Conservation (phyloP, 2,329 filamentous ascomycete species). For the Hypoxylon sp. region DNA sequence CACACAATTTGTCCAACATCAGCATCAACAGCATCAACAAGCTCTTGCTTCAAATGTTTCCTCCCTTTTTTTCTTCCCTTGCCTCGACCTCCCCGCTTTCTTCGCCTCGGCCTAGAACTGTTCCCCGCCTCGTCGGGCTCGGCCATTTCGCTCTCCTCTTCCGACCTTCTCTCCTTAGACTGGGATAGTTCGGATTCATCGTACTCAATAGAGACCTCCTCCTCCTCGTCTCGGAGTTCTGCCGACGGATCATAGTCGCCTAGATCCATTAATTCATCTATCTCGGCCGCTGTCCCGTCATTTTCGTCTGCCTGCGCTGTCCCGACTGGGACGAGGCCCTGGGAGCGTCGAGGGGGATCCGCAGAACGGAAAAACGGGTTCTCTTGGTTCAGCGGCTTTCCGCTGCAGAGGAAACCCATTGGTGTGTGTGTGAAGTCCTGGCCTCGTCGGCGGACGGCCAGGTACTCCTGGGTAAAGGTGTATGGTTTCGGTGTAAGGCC, state of each 20-base stretch:
- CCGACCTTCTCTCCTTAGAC: slow-evolving; percentile 7
- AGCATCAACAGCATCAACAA: background rate
- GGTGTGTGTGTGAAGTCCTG: slow-evolving; percentile 67
- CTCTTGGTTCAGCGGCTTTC: slow-evolving; percentile 54
- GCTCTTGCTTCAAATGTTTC: background rate
- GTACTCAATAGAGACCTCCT: slow-evolving; percentile 34
- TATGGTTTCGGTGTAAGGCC: slow-evolving; percentile 49
- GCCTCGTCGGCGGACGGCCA: slow-evolving; percentile 60
- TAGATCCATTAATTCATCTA: slow-evolving; percentile 31
- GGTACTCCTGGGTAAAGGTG: slow-evolving; percentile 63
- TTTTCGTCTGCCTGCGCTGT: slow-evolving; percentile 12
- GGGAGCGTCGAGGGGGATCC: slow-evolving; percentile 8
- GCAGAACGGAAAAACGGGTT: slow-evolving; percentile 60
- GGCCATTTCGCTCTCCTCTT: background rate
- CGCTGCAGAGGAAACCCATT: slow-evolving; percentile 64
- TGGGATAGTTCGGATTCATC: slow-evolving; percentile 35
- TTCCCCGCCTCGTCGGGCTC: background rate
- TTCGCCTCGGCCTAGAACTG: background rate
- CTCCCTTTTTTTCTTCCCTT: background rate
- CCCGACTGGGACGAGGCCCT: slow-evolving; percentile 20
- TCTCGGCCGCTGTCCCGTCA: slow-evolving; percentile 11
- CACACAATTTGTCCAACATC: background rate
- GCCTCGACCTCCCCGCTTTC: background rate
- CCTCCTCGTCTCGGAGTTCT: slow-evolving; percentile 29
- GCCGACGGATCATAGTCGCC: slow-evolving; percentile 36